These are phyloP conservation scores for Colletotrichum lini DNA, from an alignment of 2,329 filamentous ascomycete species.

Conservation along the genomic window DNA sequence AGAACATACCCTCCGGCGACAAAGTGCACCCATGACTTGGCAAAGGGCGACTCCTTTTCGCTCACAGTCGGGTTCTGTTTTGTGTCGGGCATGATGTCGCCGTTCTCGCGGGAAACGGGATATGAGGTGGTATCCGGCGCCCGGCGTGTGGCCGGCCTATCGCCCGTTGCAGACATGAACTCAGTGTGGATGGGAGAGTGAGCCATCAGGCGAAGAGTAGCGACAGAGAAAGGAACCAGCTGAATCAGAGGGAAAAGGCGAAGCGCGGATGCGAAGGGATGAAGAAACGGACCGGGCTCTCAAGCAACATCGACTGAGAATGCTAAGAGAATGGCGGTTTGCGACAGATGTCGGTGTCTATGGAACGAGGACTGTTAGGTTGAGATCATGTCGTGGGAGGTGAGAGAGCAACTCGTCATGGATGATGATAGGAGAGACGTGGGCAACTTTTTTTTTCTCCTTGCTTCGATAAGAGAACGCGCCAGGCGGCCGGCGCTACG, in stretches of 20 bases:
- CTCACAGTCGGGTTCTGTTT: slow-evolving; percentile 45
- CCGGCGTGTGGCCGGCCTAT: slow-evolving; percentile 43
- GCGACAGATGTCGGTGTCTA: slow-evolving; percentile 3
- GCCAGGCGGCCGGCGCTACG: slow-evolving; percentile 14
- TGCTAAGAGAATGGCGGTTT: background rate
- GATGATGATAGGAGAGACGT: slow-evolving; percentile 23
- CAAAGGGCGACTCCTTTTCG: slow-evolving; percentile 64
- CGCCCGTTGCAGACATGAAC: slow-evolving; percentile 51
- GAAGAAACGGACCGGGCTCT: background rate
- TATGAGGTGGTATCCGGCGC: slow-evolving; percentile 40
- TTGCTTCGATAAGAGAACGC: slow-evolving; percentile 26
- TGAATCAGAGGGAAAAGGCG: background rate
- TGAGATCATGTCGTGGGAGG: slow-evolving; percentile 21
- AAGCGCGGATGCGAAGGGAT: background rate
- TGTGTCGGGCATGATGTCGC: slow-evolving; percentile 66
- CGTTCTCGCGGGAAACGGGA: slow-evolving; percentile 70
- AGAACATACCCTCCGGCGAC: slow-evolving; percentile 87
- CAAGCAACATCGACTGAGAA: background rate
- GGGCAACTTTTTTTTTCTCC: slow-evolving; percentile 39
- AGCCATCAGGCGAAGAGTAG: slow-evolving; percentile 48
- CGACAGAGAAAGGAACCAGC: background rate
- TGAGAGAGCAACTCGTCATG: slow-evolving; percentile 22
- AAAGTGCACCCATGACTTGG: slow-evolving; percentile 92
- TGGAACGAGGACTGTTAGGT: slow-evolving; percentile 4
- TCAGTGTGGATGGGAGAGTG: slow-evolving; percentile 48